These are phyloP conservation scores for Endotrypanum monterogeii DNA, from an alignment of 208 protist species.

Conservation along the genomic window DNA sequence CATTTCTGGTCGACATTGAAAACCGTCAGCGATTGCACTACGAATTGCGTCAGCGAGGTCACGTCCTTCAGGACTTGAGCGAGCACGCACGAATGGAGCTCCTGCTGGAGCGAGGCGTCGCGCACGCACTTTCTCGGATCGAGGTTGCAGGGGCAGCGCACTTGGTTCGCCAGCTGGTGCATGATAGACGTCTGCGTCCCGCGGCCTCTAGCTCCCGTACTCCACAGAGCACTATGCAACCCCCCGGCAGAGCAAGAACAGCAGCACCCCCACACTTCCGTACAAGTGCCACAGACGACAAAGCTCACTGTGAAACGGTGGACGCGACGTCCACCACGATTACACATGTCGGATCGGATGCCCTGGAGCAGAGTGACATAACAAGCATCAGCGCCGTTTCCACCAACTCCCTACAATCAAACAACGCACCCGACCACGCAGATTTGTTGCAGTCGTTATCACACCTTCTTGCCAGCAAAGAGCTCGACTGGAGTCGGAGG, in stretches of 20 bases:
- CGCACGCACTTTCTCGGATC: conserved; percentile 39
- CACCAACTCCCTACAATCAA: conserved; percentile 17
- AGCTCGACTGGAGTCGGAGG: conserved; percentile 33
- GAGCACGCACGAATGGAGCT: conserved; percentile 24
- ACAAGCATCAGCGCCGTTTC: conserved; percentile 23
- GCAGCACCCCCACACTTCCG: neutral
- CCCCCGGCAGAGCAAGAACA: neutral
- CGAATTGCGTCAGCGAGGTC: conserved; percentile 56
- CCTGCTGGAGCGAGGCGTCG: conserved; percentile 49
- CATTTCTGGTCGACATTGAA: conserved; percentile 60
- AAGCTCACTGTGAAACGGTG: neutral
- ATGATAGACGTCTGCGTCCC: conserved; percentile 28
- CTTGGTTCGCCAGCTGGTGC: conserved; percentile 50
- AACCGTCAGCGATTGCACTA: conserved; percentile 45
- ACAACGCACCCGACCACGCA: conserved; percentile 1
- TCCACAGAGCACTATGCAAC: conserved; percentile 4
- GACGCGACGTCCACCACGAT: conserved; percentile 10
- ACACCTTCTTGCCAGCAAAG: conserved; percentile 11
- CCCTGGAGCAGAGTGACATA: conserved; percentile 14
- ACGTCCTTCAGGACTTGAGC: conserved; percentile 41
- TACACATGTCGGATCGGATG: conserved; percentile 19
- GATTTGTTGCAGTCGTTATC: conserved; percentile 22
- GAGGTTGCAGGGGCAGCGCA: conserved; percentile 47
- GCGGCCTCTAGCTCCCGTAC: conserved; percentile 12
- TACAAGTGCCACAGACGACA: neutral